Conservation (phyloP, 352 stramenopile species). For the Halophytophthora batemanensis region DNA sequence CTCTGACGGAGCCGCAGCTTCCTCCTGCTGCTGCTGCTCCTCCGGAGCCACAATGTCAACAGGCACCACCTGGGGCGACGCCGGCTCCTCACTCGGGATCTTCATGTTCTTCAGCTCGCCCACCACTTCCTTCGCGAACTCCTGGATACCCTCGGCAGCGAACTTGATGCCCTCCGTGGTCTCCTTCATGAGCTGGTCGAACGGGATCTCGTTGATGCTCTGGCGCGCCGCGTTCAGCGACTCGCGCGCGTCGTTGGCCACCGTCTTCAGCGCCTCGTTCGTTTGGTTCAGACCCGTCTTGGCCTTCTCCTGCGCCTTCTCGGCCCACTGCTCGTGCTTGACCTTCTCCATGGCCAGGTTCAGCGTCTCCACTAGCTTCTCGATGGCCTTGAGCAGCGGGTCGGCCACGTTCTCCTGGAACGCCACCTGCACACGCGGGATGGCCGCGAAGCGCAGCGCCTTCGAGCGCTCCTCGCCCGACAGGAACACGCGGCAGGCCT, state of each 20-base stretch:
- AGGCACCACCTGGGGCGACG: constrained; percentile 4
- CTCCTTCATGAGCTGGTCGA: constrained; percentile 80
- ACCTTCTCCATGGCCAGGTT: constrained; percentile 80
- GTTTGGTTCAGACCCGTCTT: constrained; percentile 55
- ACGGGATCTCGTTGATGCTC: constrained; percentile 77
- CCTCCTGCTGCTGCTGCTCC: constrained; percentile 25
- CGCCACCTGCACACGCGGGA: constrained; percentile 50
- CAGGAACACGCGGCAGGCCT: constrained; percentile 60
- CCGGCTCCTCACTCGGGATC: constrained; percentile 23
- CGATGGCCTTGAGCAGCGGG: constrained; percentile 75
- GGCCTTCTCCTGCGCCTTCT: constrained; percentile 47
- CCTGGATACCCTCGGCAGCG: constrained; percentile 62
- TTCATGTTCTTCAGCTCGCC: constrained; percentile 68
- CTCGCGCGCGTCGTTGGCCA: constrained; percentile 52
- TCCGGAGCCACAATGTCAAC: constrained; percentile 8
- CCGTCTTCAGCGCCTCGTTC: constrained; percentile 60
- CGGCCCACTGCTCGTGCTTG: constrained; percentile 75
- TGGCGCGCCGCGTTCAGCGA: constrained; percentile 46
- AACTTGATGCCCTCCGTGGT: constrained; percentile 78
- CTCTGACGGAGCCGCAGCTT: constrained; percentile 21
- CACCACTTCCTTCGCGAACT: constrained; percentile 76
- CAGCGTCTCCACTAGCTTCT: constrained; percentile 79
- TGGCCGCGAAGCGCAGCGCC: constrained; percentile 66
- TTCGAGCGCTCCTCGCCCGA: constrained; percentile 27
- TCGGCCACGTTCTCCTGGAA: constrained; percentile 83